Percentiles rank a stretch among this genome's conserved stretches.
Evolutionary conservation across 345 rosid genomes (phyloP).

Genomic region (Syzygium aqueum): DNA sequence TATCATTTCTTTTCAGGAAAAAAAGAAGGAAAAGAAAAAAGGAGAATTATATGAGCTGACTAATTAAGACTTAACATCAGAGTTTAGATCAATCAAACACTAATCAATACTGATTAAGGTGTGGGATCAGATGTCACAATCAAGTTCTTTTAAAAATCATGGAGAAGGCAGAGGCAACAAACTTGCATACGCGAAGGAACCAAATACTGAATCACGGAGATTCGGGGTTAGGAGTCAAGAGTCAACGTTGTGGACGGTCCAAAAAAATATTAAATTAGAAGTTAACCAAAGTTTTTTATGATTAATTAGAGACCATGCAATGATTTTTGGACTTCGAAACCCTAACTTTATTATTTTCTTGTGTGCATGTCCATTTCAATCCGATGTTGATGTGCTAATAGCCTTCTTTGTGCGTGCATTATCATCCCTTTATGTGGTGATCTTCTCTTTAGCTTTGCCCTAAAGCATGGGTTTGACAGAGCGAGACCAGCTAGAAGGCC

Average conservation of each 20-base stretch:
- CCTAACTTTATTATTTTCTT: neutral
- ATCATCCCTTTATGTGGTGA: neutral
- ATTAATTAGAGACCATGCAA: neutral
- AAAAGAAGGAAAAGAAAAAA: neutral
- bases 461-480: neutral
- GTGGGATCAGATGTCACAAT: neutral
- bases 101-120: neutral
- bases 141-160: neutral
- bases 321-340: neutral
- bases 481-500: slow-evolving; percentile 5
- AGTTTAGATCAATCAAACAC: neutral
- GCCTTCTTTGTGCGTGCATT: neutral
- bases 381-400: neutral
- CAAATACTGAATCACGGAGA: neutral
- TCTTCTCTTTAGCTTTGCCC: neutral
- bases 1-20: neutral
- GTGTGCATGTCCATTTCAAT: neutral
- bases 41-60: neutral
- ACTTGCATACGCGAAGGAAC: neutral
- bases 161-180: neutral
- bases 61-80: neutral
- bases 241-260: neutral
- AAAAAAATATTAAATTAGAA: neutral
- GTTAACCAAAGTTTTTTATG: neutral
- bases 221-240: neutral